Base-by-base conservation (phyloP, 345 rosid species). In the Salix exigua region DNA sequence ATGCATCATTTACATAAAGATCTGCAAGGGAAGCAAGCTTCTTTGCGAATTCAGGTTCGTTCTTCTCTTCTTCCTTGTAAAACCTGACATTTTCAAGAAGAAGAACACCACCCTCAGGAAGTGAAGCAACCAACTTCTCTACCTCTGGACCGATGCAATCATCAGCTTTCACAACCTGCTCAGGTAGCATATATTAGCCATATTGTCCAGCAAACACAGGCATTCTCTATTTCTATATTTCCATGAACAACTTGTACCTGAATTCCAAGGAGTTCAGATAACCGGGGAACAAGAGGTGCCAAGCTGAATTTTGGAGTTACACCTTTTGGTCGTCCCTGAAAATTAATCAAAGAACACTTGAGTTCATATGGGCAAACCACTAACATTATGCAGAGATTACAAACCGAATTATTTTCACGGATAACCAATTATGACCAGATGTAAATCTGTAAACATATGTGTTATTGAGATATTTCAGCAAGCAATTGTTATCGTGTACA, bases 41-140 rank as follows among this genome's bases (percentile, higher is more conserved):
- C 93, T 92, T 90, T 25, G 98, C 93, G 71, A 91, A 92, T 74
- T 91, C 98, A 9, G 98, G 97, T 1, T 92, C 98, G 51, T 94
- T 94, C 87, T 94, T 94, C 86, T 94, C 98, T 86, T 94, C 98
- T 75, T 92, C 98, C 87, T 88, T 94, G 83, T 94, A 77, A 85
- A 94, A 94, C 84, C 97, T 88, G 72, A 92, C 97, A 68, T 94
- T 94, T 84, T 94, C 98, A 70, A 94, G 94, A 46, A 94, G 93
- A 75, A 94, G 82, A 83, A 94, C 96, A 66, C 94, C 86, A n/a
- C 98, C 97, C 64, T 92, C 93, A 1, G 98, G 92, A 77, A 94
- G 92, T 23, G 86, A 88, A 74, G 94, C 91, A 37, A 91, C 96
- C 82, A 91, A 75, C 68, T 90, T 94, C 75, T 92, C 94, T 13